phyloP scores from a whole-genome alignment of 23 red algal genomes.

The Gracilaria domingensis region DNA sequence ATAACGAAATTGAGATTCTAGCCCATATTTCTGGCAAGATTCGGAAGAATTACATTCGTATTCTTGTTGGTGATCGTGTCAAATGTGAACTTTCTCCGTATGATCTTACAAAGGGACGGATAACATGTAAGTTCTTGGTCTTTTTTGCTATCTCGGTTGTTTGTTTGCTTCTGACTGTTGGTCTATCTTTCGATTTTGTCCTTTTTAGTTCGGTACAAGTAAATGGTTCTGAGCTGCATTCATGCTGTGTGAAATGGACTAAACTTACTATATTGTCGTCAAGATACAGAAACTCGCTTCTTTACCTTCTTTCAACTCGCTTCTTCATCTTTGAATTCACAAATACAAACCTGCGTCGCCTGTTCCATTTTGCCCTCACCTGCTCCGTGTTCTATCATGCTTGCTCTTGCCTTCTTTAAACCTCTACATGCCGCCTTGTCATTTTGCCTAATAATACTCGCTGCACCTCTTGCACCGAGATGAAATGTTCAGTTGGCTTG shows the following conservation, averaged over 20 bases:
- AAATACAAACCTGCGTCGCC: slow-evolving; percentile 17
- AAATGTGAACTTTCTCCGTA: slow-evolving; percentile 92
- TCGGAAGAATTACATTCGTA: slow-evolving; percentile 96
- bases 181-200: background rate
- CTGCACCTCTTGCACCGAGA: slow-evolving; percentile 11
- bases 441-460: background rate
- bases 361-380: background rate
- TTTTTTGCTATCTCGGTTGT: background rate
- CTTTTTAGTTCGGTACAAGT: slow-evolving; percentile 69
- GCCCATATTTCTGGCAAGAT: slow-evolving; percentile 96
- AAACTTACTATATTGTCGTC: background rate
- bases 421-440: too few species aligned
- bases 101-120: slow-evolving; percentile 91
- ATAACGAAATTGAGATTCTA: slow-evolving; percentile 73
- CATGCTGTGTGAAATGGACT: background rate
- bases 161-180: slow-evolving; percentile 20
- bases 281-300: background rate
- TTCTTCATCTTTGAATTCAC: background rate
- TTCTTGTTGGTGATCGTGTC: slow-evolving; percentile 94
- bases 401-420: background rate
- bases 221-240: background rate
- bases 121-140: slow-evolving; percentile 73
- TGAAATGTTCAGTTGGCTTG: background rate
- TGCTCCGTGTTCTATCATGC: too few species aligned
- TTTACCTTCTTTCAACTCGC: too few species aligned